These are phyloP conservation scores for Smithsoniella earleae DNA, from an alignment of 163 green algal species.

Conservation along the genomic window DNA sequence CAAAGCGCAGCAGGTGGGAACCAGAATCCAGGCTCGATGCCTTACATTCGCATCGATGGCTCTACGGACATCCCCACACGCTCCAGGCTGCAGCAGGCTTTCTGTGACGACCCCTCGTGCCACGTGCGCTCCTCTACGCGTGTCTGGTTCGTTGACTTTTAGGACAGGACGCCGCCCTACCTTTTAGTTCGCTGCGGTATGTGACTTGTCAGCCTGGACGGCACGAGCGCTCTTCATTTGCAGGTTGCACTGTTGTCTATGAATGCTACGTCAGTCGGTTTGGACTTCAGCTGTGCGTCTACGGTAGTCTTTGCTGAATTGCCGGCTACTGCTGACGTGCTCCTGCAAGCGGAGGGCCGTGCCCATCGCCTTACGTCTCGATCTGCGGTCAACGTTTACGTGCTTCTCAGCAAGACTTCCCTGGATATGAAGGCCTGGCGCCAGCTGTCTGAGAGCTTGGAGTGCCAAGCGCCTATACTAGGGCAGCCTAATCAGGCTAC, in stretches of 20 bases:
- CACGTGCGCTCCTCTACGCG: slow-evolving; percentile 32
- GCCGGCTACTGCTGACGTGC: slow-evolving; percentile 44
- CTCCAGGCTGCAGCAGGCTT: slow-evolving; percentile 40
- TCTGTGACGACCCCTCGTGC: slow-evolving; percentile 49
- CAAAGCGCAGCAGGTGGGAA: slow-evolving; percentile 31
- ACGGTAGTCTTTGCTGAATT: slow-evolving; percentile 92
- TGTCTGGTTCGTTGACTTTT: not conserved
- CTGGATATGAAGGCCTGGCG: not conserved
- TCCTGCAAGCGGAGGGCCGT: slow-evolving; percentile 83
- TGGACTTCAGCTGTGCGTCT: slow-evolving; percentile 81
- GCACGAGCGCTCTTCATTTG: too few species aligned
- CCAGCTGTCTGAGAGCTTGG: slow-evolving; percentile 5
- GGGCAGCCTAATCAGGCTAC: too few species aligned
- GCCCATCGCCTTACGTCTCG: slow-evolving; percentile 72
- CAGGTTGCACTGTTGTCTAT: slow-evolving; percentile 84
- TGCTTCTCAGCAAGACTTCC: slow-evolving; percentile 49
- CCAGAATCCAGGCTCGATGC: too few species aligned
- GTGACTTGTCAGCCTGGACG: too few species aligned
- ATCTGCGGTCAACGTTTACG: slow-evolving; percentile 83
- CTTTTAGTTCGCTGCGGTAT: too few species aligned
- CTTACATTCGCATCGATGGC: slow-evolving; percentile 81
- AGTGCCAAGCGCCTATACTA: slow-evolving; percentile 5
- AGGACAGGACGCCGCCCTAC: not conserved
- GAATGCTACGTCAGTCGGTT: slow-evolving; percentile 76
- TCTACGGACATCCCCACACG: slow-evolving; percentile 41